These are phyloP conservation scores for Saussurea involucrata DNA, from an alignment of 129 eudicot genomes.

Conservation along the genomic window DNA sequence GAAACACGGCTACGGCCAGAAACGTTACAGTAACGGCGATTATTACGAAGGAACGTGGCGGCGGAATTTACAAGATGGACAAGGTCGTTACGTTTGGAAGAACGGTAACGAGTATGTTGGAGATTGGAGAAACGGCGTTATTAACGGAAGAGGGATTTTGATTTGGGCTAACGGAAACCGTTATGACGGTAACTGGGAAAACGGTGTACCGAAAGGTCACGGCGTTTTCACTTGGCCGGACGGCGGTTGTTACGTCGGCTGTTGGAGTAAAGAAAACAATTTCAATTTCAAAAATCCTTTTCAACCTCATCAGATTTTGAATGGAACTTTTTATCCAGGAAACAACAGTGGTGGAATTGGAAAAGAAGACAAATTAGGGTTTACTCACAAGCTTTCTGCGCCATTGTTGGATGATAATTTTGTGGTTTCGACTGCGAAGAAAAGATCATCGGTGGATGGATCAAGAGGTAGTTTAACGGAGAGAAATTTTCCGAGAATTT, in stretches of 20 bases:
- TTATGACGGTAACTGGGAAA: constrained; percentile 85
- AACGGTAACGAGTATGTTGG: constrained; percentile 91
- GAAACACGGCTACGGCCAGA: constrained; percentile 81
- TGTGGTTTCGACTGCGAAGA: constrained; percentile 33
- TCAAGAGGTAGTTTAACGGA: constrained; percentile 50
- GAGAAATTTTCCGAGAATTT: constrained; percentile 63
- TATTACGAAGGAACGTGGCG: constrained; percentile 75
- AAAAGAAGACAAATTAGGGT: constrained; percentile 30
- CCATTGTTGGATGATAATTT: constrained; percentile 41
- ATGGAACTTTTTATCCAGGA: constrained; percentile 70
- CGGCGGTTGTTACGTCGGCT: constrained; percentile 70
- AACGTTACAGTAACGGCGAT: constrained; percentile 79
- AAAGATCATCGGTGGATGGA: constrained; percentile 60
- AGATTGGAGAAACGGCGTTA: constrained; percentile 83
- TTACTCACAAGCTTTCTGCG: constrained; percentile 35
- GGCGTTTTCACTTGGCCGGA: constrained; percentile 85
- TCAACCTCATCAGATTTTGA: constrained; percentile 33
- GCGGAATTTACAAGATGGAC: constrained; percentile 72
- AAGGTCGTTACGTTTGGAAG: constrained; percentile 84
- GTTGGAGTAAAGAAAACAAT: constrained; percentile 47
- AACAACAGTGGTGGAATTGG: constrained; percentile 19
- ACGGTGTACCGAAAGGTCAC: constrained; percentile 63
- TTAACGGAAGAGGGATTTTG: constrained; percentile 76
- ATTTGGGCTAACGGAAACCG: constrained; percentile 70
- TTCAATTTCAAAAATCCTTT: constrained; percentile 21